Percentiles rank a stretch among this genome's conserved stretches.
Conservation (phyloP, 192 early-diverging fungal species). For the Umbelopsis isabellina region DNA sequence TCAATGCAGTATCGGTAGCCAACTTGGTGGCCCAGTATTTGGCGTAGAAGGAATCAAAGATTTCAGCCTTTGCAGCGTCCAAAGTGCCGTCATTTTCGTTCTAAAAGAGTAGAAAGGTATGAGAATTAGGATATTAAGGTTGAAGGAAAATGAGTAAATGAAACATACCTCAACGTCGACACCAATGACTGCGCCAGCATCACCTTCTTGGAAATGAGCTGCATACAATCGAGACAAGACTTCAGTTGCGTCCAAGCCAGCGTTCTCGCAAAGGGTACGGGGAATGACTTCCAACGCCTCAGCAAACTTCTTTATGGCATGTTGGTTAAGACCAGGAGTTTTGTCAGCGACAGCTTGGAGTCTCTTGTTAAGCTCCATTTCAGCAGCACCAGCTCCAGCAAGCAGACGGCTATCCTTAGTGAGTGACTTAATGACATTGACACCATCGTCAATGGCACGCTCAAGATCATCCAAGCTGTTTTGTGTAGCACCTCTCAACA, state of each 20-base stretch:
- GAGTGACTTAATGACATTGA: constrained; percentile 94
- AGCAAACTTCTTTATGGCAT: constrained; percentile 94
- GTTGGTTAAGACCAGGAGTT: constrained; percentile 94
- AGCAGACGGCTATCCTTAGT: constrained; percentile 84
- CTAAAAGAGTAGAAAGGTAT: neutral
- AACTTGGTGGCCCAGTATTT: constrained; percentile 92
- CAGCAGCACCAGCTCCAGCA: constrained; percentile 91
- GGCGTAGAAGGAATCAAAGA: constrained; percentile 79
- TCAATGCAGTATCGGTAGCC: constrained; percentile 90
- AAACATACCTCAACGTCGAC: constrained; percentile 79
- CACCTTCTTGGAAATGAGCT: constrained; percentile 73
- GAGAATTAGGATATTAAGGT: neutral
- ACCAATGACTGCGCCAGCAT: constrained; percentile 61
- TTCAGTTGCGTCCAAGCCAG: constrained; percentile 92
- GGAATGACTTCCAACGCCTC: constrained; percentile 95
- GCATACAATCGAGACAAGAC: constrained; percentile 91
- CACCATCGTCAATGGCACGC: constrained; percentile 96
- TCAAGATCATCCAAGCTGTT: constrained; percentile 97
- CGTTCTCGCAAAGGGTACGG: constrained; percentile 92
- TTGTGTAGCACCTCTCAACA: constrained; percentile 93
- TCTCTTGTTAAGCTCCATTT: constrained; percentile 89
- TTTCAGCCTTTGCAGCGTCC: constrained; percentile 74
- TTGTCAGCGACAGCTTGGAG: constrained; percentile 81
- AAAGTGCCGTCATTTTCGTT: constrained; percentile 66
- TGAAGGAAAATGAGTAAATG: neutral